phyloP scores from a whole-genome alignment of 805 yeast genomes.

The Schizosaccharomyces octosporus region DNA sequence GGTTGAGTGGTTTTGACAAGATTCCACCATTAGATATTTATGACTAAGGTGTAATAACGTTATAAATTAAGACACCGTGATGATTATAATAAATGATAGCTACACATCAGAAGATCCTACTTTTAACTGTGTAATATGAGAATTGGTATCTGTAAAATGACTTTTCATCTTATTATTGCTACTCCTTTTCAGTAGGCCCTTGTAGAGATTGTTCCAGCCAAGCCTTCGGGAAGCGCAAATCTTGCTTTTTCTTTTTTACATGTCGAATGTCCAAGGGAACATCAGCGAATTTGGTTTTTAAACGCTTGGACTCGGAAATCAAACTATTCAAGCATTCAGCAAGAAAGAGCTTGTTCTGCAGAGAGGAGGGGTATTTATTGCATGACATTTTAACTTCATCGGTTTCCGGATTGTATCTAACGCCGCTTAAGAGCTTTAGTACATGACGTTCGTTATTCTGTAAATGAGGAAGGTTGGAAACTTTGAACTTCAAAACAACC shows the following conservation, averaged over 20 bases:
- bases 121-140: no score
- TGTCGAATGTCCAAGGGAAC: constrained; percentile 66
- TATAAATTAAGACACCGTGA: background rate
- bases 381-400: constrained; percentile 42
- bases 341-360: constrained; percentile 62
- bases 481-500: constrained; percentile 33
- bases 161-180: no score
- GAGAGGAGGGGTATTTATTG: constrained; percentile 43
- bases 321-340: constrained; percentile 39
- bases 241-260: constrained; percentile 21
- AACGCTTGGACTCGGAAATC: constrained; percentile 37
- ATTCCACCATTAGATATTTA: constrained; percentile 88
- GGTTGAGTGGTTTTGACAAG: constrained; percentile 87
- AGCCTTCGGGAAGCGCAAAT: background rate
- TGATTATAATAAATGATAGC: no score
- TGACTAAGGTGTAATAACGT: constrained; percentile 20
- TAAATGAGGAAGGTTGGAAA: constrained; percentile 21
- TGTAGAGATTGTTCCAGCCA: background rate
- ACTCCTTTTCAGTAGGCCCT: no score
- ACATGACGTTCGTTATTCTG: constrained; percentile 36
- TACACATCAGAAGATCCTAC: no score
- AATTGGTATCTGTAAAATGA: no score
- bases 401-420: constrained; percentile 39
- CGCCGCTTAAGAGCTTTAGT: constrained; percentile 53
- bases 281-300: constrained; percentile 40